phyloP scores from a whole-genome alignment of 23 red algal species.

The Gracilaria gracilis region DNA sequence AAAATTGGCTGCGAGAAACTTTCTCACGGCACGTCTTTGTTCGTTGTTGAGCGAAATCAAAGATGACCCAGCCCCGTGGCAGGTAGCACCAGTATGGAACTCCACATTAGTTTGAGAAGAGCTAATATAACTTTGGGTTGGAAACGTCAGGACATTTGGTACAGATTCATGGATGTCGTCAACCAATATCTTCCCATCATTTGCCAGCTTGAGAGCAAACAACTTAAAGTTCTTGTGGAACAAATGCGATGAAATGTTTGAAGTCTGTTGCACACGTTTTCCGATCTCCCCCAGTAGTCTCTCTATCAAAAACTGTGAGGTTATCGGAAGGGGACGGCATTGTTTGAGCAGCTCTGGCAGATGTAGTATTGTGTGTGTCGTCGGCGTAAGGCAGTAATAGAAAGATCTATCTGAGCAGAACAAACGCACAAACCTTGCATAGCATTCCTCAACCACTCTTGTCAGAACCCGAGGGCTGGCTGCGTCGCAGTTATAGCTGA shows the following conservation, averaged over 20 bases:
- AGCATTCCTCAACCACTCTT: background rate
- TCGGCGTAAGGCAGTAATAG: slow-evolving; percentile 18
- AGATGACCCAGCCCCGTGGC: background rate
- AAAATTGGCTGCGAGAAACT: background rate
- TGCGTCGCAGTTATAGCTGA: background rate
- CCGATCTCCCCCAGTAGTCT: slow-evolving; percentile 16
- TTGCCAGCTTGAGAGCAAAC: slow-evolving; percentile 26
- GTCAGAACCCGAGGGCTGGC: background rate
- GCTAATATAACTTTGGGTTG: background rate
- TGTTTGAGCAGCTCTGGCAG: slow-evolving; percentile 4
- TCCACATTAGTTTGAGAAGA: background rate
- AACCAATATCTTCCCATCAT: background rate
- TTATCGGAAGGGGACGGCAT: slow-evolving; percentile 1
- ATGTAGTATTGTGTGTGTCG: slow-evolving; percentile 10
- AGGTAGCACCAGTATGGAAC: background rate
- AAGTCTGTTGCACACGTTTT: background rate
- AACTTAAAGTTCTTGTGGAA: slow-evolving; percentile 27
- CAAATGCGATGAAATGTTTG: background rate
- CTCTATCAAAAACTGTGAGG: slow-evolving; percentile 16
- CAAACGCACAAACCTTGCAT: background rate
- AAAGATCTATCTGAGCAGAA: background rate
- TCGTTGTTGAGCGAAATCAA: background rate
- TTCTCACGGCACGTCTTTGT: background rate
- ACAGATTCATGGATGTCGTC: background rate
- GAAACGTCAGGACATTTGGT: background rate